Conservation (phyloP, 1,139 yeast genomes). For the Lodderomyces metapsilosis region DNA sequence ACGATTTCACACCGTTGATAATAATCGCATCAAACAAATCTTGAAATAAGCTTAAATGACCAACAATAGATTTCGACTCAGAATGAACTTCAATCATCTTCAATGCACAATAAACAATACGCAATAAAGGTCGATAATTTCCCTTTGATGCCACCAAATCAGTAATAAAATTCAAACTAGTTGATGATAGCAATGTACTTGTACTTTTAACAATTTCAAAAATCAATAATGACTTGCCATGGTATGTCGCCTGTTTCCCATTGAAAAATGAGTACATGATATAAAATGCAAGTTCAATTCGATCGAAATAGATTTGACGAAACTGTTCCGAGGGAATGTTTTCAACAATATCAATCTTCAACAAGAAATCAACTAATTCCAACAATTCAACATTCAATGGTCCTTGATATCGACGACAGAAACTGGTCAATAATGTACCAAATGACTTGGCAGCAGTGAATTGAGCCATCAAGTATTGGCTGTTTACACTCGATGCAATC, state of each 20-base stretch:
- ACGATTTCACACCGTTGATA: constrained; percentile 54
- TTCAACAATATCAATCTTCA: constrained; percentile 52
- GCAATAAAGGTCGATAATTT: constrained; percentile 57
- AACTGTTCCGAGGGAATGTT: constrained; percentile 52
- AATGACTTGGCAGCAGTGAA: constrained; percentile 68
- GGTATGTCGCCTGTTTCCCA: constrained; percentile 23
- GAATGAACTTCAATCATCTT: constrained; percentile 34
- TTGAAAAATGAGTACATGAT: constrained; percentile 49
- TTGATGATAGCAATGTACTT: constrained; percentile 44
- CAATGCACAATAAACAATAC: constrained; percentile 54
- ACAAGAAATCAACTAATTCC: constrained; percentile 46
- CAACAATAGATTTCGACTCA: constrained; percentile 29
- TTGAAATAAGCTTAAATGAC: constrained; percentile 47
- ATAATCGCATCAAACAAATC: constrained; percentile 60
- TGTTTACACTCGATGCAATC: constrained; percentile 57
- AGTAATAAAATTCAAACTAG: constrained; percentile 45
- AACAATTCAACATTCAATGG: constrained; percentile 36
- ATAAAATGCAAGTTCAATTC: constrained; percentile 71
- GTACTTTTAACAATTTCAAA: constrained; percentile 41
- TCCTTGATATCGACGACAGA: constrained; percentile 43
- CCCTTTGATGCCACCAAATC: constrained; percentile 40
- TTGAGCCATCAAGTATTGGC: constrained; percentile 68
- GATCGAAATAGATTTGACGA: constrained; percentile 53
- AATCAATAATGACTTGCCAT: constrained; percentile 23
- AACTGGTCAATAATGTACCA: constrained; percentile 74